Percentiles rank a stretch among this genome's conserved stretches.
These are phyloP conservation scores for Evansstolkia leycettana DNA, from an alignment of 495 filamentous ascomycete species.

Conservation along the genomic window DNA sequence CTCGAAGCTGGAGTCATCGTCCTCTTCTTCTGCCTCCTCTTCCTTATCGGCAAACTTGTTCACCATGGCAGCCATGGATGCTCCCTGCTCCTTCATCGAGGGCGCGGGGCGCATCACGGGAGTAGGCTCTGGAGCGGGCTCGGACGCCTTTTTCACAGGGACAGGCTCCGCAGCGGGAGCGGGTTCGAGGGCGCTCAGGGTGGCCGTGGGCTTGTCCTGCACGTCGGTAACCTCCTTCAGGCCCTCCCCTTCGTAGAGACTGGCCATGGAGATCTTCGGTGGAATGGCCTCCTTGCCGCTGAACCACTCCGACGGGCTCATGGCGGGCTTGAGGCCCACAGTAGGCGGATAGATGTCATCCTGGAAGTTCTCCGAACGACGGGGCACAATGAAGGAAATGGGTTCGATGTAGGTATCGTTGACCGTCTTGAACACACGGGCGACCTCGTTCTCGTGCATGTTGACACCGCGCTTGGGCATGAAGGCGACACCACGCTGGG, in stretches of 20 bases:
- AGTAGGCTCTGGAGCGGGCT: slow-evolving; percentile 23
- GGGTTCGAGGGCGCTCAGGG: slow-evolving; percentile 29
- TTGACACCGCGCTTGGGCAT: slow-evolving; percentile 91
- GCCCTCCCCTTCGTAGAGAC: slow-evolving; percentile 72
- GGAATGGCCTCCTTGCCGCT: slow-evolving; percentile 71
- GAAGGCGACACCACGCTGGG: slow-evolving; percentile 90
- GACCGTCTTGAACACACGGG: slow-evolving; percentile 92
- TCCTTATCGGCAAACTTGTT: slow-evolving; percentile 73
- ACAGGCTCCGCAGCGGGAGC: slow-evolving; percentile 36
- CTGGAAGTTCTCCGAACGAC: slow-evolving; percentile 93
- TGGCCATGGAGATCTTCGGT: slow-evolving; percentile 85
- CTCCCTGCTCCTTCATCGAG: slow-evolving; percentile 69
- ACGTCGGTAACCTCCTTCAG: slow-evolving; percentile 57
- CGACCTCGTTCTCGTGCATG: slow-evolving; percentile 91
- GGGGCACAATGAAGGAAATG: slow-evolving; percentile 92
- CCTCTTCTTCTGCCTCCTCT: slow-evolving; percentile 43
- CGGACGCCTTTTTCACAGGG: slow-evolving; percentile 22
- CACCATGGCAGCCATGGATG: slow-evolving; percentile 71
- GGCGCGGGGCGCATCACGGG: slow-evolving; percentile 42
- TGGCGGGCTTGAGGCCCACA: slow-evolving; percentile 61
- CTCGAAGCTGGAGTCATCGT: slow-evolving; percentile 72
- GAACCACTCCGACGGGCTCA: slow-evolving; percentile 74
- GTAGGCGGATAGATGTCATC: slow-evolving; percentile 91
- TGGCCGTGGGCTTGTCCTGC: slow-evolving; percentile 49
- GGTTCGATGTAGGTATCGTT: slow-evolving; percentile 91